A percentile compares a stretch with the other conserved stretches of the same genome.
Conservation (phyloP, 305 asterid genomes). For the Plantago rigida region DNA sequence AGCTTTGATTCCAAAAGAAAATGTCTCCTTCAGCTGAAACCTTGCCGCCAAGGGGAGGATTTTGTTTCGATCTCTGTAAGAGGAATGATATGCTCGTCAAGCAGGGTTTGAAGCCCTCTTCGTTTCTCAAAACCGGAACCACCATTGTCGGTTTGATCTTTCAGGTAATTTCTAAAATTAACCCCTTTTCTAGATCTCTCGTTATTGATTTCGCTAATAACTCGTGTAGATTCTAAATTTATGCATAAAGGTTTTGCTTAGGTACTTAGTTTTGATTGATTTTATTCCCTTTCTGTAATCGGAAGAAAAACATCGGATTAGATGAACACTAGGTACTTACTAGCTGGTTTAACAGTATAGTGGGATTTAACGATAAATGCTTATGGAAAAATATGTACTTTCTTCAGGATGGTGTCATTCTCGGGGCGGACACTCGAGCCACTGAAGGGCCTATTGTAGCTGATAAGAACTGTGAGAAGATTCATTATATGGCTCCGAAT, state of each 20-base stretch:
- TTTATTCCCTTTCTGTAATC: neutral
- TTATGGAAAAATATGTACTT: neutral
- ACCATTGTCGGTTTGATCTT: constrained; percentile 79
- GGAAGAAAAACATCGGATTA: too few relatives aligned
- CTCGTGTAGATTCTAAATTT: constrained; percentile 8
- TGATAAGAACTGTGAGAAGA: constrained; percentile 91
- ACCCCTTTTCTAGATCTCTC: neutral
- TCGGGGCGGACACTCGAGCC: constrained; percentile 95
- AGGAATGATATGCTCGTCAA: constrained; percentile 70
- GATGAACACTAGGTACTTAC: neutral
- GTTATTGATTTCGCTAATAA: constrained; percentile 4
- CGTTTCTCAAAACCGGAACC: constrained; percentile 82
- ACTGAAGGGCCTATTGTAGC: constrained; percentile 94
- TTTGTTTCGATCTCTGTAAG: constrained; percentile 69
- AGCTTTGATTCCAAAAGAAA: neutral
- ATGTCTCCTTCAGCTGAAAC: constrained; percentile 36
- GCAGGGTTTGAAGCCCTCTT: constrained; percentile 55
- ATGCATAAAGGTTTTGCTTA: neutral
- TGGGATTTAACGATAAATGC: too few relatives aligned
- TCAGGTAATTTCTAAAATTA: constrained; percentile 33
- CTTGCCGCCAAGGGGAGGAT: constrained; percentile 59
- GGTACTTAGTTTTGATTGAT: neutral
- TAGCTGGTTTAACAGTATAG: too few relatives aligned
- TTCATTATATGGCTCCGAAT: constrained; percentile 87
- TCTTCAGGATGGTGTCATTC: constrained; percentile 81